phyloP scores from a whole-genome alignment of 2,329 filamentous ascomycete genomes.

The Fusarium paranaense region DNA sequence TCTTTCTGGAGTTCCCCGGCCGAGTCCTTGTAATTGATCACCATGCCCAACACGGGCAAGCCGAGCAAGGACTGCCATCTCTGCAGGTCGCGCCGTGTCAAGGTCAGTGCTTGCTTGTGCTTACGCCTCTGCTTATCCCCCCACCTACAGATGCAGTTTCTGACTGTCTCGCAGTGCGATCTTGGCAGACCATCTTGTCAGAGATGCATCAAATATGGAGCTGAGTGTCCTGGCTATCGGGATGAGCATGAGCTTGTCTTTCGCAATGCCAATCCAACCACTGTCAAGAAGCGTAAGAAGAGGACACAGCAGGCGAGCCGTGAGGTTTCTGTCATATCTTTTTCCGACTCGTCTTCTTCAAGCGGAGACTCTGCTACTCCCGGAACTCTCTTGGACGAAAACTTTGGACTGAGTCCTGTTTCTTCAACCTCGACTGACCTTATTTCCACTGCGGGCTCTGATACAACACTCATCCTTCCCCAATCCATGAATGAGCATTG shows the following conservation, averaged over 20 bases:
- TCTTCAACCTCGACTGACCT: slow-evolving; percentile 16
- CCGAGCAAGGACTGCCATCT: slow-evolving; percentile 57
- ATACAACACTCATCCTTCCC: slow-evolving; percentile 20
- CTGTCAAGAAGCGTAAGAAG: slow-evolving; percentile 48
- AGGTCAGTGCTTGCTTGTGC: slow-evolving; percentile 47
- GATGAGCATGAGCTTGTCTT: slow-evolving; percentile 55
- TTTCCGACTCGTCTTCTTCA: slow-evolving; percentile 12
- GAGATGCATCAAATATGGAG: slow-evolving; percentile 56
- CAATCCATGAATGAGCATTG: slow-evolving; percentile 51
- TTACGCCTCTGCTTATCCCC: slow-evolving; percentile 8
- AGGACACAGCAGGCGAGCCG: slow-evolving; percentile 25
- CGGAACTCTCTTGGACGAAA: slow-evolving; percentile 12
- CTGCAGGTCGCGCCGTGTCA: slow-evolving; percentile 54
- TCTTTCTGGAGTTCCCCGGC: not conserved
- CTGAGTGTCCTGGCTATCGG: slow-evolving; percentile 54
- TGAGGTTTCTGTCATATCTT: slow-evolving; percentile 14
- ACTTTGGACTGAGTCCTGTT: slow-evolving; percentile 4
- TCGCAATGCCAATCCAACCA: slow-evolving; percentile 48
- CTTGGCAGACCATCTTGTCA: slow-evolving; percentile 53
- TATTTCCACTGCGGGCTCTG: slow-evolving; percentile 15
- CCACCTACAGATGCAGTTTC: slow-evolving; percentile 5
- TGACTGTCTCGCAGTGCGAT: slow-evolving; percentile 50
- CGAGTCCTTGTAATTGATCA: not conserved
- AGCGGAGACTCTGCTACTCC: slow-evolving; percentile 22
- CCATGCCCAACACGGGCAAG: slow-evolving; percentile 56